phyloP scores from a whole-genome alignment of 2,329 filamentous ascomycete genomes.

The Ceratocystis albifundus region DNA sequence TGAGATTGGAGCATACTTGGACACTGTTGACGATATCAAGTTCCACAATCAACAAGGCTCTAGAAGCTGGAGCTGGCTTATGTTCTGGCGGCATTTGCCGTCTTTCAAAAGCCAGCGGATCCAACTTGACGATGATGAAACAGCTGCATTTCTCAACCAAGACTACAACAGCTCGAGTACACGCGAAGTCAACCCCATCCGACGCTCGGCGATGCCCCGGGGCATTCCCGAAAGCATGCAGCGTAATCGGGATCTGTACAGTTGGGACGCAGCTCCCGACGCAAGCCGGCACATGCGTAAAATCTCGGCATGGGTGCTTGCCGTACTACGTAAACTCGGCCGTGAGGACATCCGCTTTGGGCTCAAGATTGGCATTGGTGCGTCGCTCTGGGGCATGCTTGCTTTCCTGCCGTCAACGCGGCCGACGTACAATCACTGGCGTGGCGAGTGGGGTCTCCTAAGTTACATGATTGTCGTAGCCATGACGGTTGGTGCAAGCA shows the following conservation, averaged over 20 bases:
- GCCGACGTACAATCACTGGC: slow-evolving; percentile 73
- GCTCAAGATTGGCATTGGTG: slow-evolving; percentile 85
- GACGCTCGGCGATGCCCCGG: slow-evolving; percentile 36
- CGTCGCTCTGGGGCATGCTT: slow-evolving; percentile 76
- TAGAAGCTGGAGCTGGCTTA: slow-evolving; percentile 74
- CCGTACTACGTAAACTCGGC: slow-evolving; percentile 38
- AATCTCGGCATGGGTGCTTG: slow-evolving; percentile 38
- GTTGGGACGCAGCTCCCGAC: slow-evolving; percentile 44
- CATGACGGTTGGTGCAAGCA: slow-evolving; percentile 93
- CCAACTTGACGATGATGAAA: slow-evolving; percentile 20
- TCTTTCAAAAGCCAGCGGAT: slow-evolving; percentile 23
- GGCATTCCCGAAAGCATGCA: slow-evolving; percentile 46
- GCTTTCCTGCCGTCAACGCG: slow-evolving; percentile 71
- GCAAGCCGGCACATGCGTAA: slow-evolving; percentile 36
- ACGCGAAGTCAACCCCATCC: slow-evolving; percentile 22
- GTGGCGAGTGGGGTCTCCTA: slow-evolving; percentile 90
- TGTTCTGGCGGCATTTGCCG: slow-evolving; percentile 52
- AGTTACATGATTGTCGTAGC: slow-evolving; percentile 98
- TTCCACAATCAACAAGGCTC: slow-evolving; percentile 35
- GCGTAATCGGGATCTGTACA: slow-evolving; percentile 41
- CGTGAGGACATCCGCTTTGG: slow-evolving; percentile 60
- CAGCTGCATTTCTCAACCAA: slow-evolving; percentile 17
- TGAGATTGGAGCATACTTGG: slow-evolving; percentile 72
- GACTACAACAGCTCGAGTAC: slow-evolving; percentile 3
- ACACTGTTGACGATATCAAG: slow-evolving; percentile 66